Conservation (phyloP, 2,329 filamentous ascomycete species). For the Fusarium oxysporum region DNA sequence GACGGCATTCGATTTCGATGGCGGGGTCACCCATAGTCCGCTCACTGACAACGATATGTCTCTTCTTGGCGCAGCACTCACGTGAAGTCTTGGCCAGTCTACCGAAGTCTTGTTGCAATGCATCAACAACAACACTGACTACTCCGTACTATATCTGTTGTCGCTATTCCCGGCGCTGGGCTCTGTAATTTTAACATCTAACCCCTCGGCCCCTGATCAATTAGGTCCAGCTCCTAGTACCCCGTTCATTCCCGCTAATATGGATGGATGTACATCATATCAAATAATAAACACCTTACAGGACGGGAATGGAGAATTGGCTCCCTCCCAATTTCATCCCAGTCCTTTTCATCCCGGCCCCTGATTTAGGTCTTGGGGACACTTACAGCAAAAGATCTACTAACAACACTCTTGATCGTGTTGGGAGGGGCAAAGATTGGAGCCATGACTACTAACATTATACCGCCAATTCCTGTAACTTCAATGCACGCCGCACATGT, state of each 20-base stretch:
- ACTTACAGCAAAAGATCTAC: constrained; percentile 13
- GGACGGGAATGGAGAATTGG: constrained; percentile 10
- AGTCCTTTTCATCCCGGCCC: constrained; percentile 18
- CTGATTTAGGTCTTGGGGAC: constrained; percentile 9
- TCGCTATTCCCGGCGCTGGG: not conserved
- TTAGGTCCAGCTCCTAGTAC: not conserved
- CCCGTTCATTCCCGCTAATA: constrained; percentile 13
- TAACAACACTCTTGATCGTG: not conserved
- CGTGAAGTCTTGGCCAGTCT: constrained; percentile 10
- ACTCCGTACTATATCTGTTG: not conserved
- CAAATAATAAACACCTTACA: constrained; percentile 6
- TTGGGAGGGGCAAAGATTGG: constrained; percentile 5
- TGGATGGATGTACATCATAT: not conserved
- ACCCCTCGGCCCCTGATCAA: constrained; percentile 8
- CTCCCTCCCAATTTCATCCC: constrained; percentile 38
- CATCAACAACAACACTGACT: not conserved
- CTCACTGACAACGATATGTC: not conserved
- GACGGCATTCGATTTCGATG: not conserved
- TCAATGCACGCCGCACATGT: not conserved
- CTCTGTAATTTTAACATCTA: constrained; percentile 12
- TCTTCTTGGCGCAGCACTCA: constrained; percentile 16
- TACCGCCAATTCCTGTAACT: not conserved
- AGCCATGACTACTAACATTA: not conserved
- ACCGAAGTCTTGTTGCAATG: not conserved
- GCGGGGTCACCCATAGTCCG: constrained; percentile 3